These are phyloP conservation scores for Backusella tarrabulga DNA, from an alignment of 192 early-diverging fungal genomes.

Conservation along the genomic window DNA sequence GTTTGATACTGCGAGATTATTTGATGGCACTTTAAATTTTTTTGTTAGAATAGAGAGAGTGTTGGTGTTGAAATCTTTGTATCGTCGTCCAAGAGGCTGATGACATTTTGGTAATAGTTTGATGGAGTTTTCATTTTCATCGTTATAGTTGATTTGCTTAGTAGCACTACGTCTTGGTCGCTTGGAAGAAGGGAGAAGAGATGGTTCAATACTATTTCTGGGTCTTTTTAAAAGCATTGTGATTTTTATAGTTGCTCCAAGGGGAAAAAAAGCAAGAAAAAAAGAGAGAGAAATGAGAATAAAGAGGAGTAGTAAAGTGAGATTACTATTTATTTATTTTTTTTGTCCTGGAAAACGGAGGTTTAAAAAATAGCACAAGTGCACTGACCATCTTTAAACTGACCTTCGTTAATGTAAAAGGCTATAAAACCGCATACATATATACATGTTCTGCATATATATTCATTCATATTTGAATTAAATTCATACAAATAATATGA, in stretches of 20 bases:
- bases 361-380: not conserved
- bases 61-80: not conserved
- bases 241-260: not conserved
- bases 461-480: not conserved
- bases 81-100: not conserved
- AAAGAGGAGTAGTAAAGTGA: not conserved
- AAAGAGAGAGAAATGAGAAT: not conserved
- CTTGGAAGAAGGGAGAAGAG: not conserved
- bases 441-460: not conserved
- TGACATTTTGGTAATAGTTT: not conserved
- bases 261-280: not conserved
- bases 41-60: not conserved
- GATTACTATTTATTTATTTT: too few species aligned
- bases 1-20: not conserved
- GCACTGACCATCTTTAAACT: not conserved
- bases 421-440: not conserved
- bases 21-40: not conserved
- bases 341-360: not conserved
- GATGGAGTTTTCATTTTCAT: not conserved
- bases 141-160: not conserved
- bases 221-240: slow-evolving; percentile 1
- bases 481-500: not conserved
- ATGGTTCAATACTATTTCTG: not conserved
- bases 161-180: not conserved
- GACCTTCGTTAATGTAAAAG: not conserved